Evolutionary conservation across 768 basidiomycete genomes (phyloP), one percentile per base, ranked within the genome.

Genomic region (Phylloporus arenicola): DNA sequence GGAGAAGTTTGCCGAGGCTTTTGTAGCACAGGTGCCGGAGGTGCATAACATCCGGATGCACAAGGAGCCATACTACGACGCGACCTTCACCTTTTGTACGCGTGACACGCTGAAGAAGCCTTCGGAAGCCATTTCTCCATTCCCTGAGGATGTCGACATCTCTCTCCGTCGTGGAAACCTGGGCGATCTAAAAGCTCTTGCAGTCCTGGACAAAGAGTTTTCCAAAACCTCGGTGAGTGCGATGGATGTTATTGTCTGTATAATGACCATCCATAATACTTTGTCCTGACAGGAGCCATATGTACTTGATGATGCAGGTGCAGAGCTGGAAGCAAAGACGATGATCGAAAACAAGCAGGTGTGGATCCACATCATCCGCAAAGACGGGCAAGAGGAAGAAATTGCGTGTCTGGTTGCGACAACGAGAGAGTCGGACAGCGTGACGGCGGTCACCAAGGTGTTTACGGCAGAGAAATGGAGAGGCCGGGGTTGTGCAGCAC

Each of bases 371-470:
- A 62, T 74, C 22, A 64, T 81, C 4, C 57, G 63, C 34, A 25
- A 49, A 37, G 52, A 0, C 0, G 64, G 55, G 2, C 57, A 39
- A 44, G 40, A 45, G 0, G 50, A 67, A 5, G 72, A 75, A 24
- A 74, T 88, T 16, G 83, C 85, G 0, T 87, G 76, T 12, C 78
- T 88, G 29, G 81, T 82, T 3, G 86, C 86, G 3, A 79, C 77
- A n/a, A 86, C 86, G 1, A 70, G 86, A 8, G 79, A 80, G 55
- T 79, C 72, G 24, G 69, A 72, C 1, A 70, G 53, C 4, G 73
- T 83, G 17, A 78, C 79, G 6, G 77, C 82, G 0, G 81, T 89
- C 38, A 82, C 82, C 27, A 88, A 89, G 62, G 86, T 88, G 1
- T 83, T 72, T 59, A 87, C 86, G 0, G 68, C 74, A 48, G 71